Evolutionary conservation across 768 basidiomycete species (phyloP).

Genomic region (Rhizopogon rudus): DNA sequence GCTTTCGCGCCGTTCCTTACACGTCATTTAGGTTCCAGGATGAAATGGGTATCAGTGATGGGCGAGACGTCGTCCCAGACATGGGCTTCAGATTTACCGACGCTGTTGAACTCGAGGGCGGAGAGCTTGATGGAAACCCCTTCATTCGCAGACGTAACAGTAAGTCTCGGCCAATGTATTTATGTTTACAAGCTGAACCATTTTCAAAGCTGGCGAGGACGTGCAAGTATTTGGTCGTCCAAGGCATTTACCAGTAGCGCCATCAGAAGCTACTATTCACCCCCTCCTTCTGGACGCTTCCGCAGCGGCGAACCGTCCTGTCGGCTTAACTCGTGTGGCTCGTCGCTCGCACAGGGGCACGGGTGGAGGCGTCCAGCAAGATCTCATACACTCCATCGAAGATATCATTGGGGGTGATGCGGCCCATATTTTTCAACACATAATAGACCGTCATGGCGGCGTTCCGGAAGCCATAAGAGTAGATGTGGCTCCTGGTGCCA

Average conservation of each 20-base stretch:
- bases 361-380: conserved; percentile 40
- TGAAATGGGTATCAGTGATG: conserved; percentile 35
- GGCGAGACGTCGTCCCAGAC: conserved; percentile 32
- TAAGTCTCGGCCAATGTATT: conserved; percentile 1
- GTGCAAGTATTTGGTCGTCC: conserved; percentile 60
- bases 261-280: conserved; percentile 73
- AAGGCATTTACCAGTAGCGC: conserved; percentile 44
- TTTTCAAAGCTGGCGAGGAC: conserved; percentile 43
- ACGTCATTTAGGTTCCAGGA: conserved; percentile 30
- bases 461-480: conserved; percentile 69
- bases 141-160: conserved; percentile 47
- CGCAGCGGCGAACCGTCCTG: conserved; percentile 37
- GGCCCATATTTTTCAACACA: conserved; percentile 78
- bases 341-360: conserved; percentile 57
- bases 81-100: conserved; percentile 54
- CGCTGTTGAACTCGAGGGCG: conserved; percentile 41
- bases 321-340: conserved; percentile 40
- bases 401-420: conserved; percentile 79
- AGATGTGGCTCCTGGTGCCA: conserved; percentile 63
- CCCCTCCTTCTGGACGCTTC: conserved; percentile 74
- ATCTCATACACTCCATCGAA: conserved; percentile 73
- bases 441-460: conserved; percentile 59
- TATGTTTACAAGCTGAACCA: background rate
- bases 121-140: conserved; percentile 34
- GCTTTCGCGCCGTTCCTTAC: conserved; percentile 10